phyloP scores from a whole-genome alignment of 1,284 basidiomycete genomes.

The Sanguinoderma infundibulare region DNA sequence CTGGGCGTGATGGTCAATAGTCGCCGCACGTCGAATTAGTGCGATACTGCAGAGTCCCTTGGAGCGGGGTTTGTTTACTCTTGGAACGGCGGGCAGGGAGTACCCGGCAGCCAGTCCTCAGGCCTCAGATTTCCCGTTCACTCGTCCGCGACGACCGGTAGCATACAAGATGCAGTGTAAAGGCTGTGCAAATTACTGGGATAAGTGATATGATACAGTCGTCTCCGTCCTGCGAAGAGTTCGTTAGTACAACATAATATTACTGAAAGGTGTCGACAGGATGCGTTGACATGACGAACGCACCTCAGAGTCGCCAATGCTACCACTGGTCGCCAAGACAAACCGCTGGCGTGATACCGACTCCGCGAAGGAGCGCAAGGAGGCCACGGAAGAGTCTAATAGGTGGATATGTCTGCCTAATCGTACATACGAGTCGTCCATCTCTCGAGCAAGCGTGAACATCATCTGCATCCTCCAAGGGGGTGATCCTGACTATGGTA shows the following conservation, averaged over 20 bases:
- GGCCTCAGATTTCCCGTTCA: no score
- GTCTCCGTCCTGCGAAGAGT: neutral
- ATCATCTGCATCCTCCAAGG: neutral
- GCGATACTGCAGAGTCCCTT: no score
- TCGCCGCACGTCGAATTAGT: no score
- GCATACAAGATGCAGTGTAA: no score
- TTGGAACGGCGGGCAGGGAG: no score
- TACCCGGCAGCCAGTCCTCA: no score
- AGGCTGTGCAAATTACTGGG: no score
- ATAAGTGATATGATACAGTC: neutral
- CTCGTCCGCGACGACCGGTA: no score
- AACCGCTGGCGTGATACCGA: neutral
- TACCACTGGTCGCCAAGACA: neutral
- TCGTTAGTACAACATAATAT: neutral
- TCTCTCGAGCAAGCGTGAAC: neutral
- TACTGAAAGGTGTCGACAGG: no score
- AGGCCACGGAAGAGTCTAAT: neutral
- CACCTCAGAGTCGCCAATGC: neutral
- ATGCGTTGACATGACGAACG: neutral
- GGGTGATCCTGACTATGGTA: slow-evolving; percentile 1
- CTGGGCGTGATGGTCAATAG: no score
- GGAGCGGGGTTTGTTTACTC: no score
- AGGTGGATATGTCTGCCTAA: slow-evolving; percentile 6
- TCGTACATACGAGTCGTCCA: slow-evolving; percentile 2
- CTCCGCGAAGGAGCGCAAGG: neutral